Conservation (phyloP, 768 basidiomycete genomes). For the Filobasidium wieringae region DNA sequence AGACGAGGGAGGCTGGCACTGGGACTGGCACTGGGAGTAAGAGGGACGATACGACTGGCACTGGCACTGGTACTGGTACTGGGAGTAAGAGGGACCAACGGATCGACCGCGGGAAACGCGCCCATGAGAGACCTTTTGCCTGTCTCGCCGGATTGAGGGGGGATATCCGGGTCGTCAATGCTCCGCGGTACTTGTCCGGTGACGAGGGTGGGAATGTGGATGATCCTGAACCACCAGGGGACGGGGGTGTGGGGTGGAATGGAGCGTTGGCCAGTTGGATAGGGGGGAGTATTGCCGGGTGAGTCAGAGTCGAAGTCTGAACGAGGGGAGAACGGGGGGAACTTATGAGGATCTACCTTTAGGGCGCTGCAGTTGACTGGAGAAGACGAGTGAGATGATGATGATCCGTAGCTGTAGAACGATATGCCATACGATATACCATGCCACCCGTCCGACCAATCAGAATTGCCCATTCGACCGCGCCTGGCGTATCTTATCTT, state of each 20-base stretch:
- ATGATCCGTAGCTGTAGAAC: too few relatives aligned
- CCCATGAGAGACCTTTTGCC: not conserved
- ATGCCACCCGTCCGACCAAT: too few relatives aligned
- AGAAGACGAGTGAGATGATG: too few relatives aligned
- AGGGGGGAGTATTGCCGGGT: conserved; percentile 87
- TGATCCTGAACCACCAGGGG: conserved; percentile 43
- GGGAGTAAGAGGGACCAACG: not conserved
- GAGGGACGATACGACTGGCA: too few relatives aligned
- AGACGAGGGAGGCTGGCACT: not conserved
- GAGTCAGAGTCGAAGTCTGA: conserved; percentile 32
- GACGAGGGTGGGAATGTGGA: too few relatives aligned
- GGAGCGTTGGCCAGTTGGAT: conserved; percentile 79
- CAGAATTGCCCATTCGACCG: too few relatives aligned
- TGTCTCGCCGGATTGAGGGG: not conserved
- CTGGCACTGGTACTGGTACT: too few relatives aligned
- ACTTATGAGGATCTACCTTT: not conserved
- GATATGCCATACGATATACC: too few relatives aligned
- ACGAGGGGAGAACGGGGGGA: not conserved
- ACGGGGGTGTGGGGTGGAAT: conserved; percentile 51
- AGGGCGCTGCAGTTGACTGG: too few relatives aligned
- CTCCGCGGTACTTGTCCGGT: not conserved
- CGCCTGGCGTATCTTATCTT: too few relatives aligned
- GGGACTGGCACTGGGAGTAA: too few relatives aligned
- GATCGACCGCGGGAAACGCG: not conserved
- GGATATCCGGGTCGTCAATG: not conserved